Conservation (phyloP, 73 alveolate genomes). For the Tetrahymena borealis region DNA sequence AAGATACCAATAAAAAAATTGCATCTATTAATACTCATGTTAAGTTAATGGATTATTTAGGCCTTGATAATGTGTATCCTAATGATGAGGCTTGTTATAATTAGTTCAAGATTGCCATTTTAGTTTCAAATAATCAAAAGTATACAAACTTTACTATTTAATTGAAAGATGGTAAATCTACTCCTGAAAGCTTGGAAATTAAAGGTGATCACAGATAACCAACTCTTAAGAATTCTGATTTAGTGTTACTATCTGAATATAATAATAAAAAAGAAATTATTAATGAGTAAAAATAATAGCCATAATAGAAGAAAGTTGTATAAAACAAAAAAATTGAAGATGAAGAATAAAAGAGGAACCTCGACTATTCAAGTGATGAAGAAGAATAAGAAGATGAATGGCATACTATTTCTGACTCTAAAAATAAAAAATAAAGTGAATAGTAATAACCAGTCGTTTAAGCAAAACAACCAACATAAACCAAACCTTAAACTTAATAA, state of each 20-base stretch:
- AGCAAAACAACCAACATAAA: neutral
- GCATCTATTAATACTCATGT: neutral
- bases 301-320: neutral
- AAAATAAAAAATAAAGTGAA: neutral
- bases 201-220: neutral
- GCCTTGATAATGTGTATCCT: neutral
- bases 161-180: neutral
- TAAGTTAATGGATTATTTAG: neutral
- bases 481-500: neutral
- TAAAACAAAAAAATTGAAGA: neutral
- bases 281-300: neutral
- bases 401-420: neutral
- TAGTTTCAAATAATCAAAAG: neutral
- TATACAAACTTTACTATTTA: neutral
- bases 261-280: neutral
- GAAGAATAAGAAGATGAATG: neutral
- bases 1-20: neutral
- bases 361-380: neutral
- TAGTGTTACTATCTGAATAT: neutral
- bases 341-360: neutral
- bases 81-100: neutral
- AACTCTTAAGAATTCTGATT: neutral
- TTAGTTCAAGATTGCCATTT: neutral
- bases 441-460: neutral
- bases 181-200: neutral